These are phyloP conservation scores for Eutrema heterophyllum DNA, from an alignment of 345 rosid species.

Conservation along the genomic window DNA sequence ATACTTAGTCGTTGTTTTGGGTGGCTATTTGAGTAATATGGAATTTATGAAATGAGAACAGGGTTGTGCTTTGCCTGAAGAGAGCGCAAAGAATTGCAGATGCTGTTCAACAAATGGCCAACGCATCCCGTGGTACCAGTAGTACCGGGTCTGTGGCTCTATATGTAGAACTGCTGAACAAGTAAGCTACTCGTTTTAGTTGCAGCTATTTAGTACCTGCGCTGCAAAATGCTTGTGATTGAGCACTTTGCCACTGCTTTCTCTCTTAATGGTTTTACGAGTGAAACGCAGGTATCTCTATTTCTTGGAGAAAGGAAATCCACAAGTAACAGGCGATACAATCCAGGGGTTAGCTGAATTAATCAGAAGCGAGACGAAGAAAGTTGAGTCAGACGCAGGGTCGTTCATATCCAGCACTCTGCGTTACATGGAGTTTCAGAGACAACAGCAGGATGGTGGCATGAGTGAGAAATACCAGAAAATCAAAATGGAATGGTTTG, in stretches of 20 bases:
- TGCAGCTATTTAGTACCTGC: not conserved
- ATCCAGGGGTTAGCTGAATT: conserved; percentile 79
- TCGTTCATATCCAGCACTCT: conserved; percentile 66
- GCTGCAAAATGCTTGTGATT: not conserved
- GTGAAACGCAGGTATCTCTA: conserved; percentile 65
- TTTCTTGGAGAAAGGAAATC: conserved; percentile 87
- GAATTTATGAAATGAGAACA: conserved; percentile 25
- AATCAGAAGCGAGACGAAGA: conserved; percentile 52
- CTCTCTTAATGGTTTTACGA: not conserved
- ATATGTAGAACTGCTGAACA: conserved; percentile 85
- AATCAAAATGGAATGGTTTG: conserved; percentile 49
- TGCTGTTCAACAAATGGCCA: conserved; percentile 88
- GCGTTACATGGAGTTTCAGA: conserved; percentile 85
- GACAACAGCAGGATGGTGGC: conserved; percentile 83
- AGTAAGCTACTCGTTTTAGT: conserved; percentile 41
- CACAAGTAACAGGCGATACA: conserved; percentile 57
- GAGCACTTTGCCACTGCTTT: not conserved
- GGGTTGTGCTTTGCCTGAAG: conserved; percentile 86
- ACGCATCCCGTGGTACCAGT: conserved; percentile 57
- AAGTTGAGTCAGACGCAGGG: conserved; percentile 58
- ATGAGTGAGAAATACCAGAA: conserved; percentile 71
- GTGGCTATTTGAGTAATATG: not conserved
- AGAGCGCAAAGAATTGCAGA: conserved; percentile 83
- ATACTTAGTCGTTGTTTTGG: not conserved
- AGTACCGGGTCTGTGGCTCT: conserved; percentile 65